Base-by-base conservation (phyloP, 2,329 filamentous ascomycete genomes). In the Colletotrichum coccodes region DNA sequence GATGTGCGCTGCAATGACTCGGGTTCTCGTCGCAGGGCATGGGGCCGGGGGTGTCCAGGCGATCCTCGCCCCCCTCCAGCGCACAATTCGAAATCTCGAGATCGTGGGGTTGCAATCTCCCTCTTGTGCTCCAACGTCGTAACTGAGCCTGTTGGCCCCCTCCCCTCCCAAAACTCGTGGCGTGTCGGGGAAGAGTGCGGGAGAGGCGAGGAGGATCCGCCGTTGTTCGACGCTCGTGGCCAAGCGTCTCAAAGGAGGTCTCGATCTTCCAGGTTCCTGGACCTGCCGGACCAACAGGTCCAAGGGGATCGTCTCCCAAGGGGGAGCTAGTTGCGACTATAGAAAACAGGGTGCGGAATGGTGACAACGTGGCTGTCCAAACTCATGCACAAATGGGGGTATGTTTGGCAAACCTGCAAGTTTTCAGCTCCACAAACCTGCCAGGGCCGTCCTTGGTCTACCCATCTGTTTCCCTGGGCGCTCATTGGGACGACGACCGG, bases 1-100 rank as follows among this genome's bases (percentile, higher is more conserved):
- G 28, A 56, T 40, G 46, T 16, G 16, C 38, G 21, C n/a, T 50
- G 49, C 42, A 52, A 38, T 64, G 64, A 68, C 64, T 59, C 64
- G 46, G 21, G 30, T 32, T 54, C 14, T 62, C 46, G 53, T 64
- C 26, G 26, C 52, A 36, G 21, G n/a, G 53, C 53, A 53, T 26
- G 38, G 53, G 21, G 18, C 60, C 46, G 53, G 64, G 64, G 18
- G n/a, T 64, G 7, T 11, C 28, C 16, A 12, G 12, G 11, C 12
- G 23, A n/a, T 28, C 32, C 23, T 26, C 26, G 21, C 30, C 30
- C 42, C 32, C 23, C n/a, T 40, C 18, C 34, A 3, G 21, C 12
- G 26, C 14, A 21, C 32, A 38, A 60, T 16, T 32, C 56, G 16
- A 12, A 49, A n/a, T 49, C 32, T 38, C 16, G 6, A 60, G 14